These are phyloP conservation scores for Thelonectria rubi DNA, from an alignment of 2,329 filamentous ascomycete species.

Conservation along the genomic window DNA sequence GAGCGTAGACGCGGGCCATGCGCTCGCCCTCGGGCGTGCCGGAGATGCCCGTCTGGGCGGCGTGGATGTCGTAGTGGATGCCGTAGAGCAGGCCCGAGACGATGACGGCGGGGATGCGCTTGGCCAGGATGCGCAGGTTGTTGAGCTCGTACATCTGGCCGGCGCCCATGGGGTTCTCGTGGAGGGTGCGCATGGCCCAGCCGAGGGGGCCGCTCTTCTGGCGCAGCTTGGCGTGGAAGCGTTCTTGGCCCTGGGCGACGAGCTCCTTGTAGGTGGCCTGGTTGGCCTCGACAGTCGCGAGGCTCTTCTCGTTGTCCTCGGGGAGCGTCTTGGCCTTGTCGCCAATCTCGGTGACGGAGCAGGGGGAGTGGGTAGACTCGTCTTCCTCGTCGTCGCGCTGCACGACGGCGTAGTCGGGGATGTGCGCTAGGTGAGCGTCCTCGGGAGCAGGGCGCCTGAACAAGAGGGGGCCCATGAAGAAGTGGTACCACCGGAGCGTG, in stretches of 20 bases:
- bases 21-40: constrained; percentile 77
- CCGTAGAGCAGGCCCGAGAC: constrained; percentile 74
- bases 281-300: constrained; percentile 46
- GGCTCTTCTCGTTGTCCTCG: constrained; percentile 52
- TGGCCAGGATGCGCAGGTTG: constrained; percentile 71
- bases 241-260: constrained; percentile 62
- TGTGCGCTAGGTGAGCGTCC: constrained; percentile 60
- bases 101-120: constrained; percentile 75
- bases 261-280: constrained; percentile 70
- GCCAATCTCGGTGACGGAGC: constrained; percentile 48
- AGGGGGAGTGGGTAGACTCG: constrained; percentile 45
- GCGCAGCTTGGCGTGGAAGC: constrained; percentile 69
- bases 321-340: constrained; percentile 42
- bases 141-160: constrained; percentile 77
- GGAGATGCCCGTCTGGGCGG: constrained; percentile 72
- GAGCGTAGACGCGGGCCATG: constrained; percentile 66
- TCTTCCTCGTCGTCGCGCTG: constrained; percentile 67
- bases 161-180: constrained; percentile 74
- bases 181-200: constrained; percentile 82
- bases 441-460: constrained; percentile 65
- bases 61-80: constrained; percentile 82
- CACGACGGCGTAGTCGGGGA: constrained; percentile 81
- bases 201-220: constrained; percentile 72
- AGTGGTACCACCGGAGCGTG: constrained; percentile 69
- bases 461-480: constrained; percentile 70